Base-by-base conservation (phyloP, 2,329 filamentous ascomycete species). In the Microcyclospora tardicrescens region DNA sequence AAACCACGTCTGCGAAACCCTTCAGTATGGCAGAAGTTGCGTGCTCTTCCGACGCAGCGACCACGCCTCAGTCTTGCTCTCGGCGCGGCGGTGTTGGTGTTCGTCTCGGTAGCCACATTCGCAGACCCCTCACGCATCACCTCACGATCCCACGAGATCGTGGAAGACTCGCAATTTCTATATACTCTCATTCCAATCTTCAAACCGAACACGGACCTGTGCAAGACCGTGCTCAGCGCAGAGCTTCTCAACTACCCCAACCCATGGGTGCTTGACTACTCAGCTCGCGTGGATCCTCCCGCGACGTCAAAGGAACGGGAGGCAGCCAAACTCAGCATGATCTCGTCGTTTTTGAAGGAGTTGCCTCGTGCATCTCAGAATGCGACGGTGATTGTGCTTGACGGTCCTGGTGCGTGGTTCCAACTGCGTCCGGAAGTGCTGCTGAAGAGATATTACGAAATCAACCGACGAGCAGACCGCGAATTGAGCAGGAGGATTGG, bases 351-450 rank as follows among this genome's bases (percentile, higher is more conserved):
- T 32, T 15, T 32, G 12, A 32, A 32, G 14, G 14, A 32, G 5
- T 15, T 32, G 30, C 30, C 30, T 5, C 12, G 14, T 10, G 4
- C 12, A n/a, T n/a, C 30, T 4, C 12, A 32, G 12, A 15, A 32
- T n/a, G 14, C 12, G 12, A n/a, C 14, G 30, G 30, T 32, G 12
- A 32, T 32, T 32, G 12, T 32, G 30, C 30, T 32, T n/a, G 30
- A 15, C 30, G 14, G 12, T 10, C 14, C 30, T n/a, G 14, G 30
- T 15, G 30, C 30, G 30, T 75, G 75, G 61, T 73, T 81, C 43
- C 79, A 83, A 53, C 63, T 82, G 2, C 75, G 76, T 0, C 68
- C 73, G 3, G 70, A 78, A 33, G 64, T 81, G 14, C 59, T 81
- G 45, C 67, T 82, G 19, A 62, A 71, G 46, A 67, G 78, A 35